Percentiles rank a stretch among this genome's conserved stretches.
Evolutionary conservation across 2,329 filamentous ascomycete species (phyloP).

Genomic region (Pyrenophora tritici-repentis): DNA sequence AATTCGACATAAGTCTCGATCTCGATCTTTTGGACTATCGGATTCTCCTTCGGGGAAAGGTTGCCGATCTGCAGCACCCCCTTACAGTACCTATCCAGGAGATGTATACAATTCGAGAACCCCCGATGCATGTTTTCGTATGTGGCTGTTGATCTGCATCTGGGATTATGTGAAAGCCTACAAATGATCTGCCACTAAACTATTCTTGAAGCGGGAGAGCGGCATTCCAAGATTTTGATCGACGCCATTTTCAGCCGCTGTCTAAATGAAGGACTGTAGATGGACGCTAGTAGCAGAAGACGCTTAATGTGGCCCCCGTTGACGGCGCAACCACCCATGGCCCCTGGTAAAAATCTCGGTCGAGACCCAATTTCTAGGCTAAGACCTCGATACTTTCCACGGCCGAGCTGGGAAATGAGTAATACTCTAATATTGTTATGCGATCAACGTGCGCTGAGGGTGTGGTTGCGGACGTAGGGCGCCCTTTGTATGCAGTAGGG

Average conservation of each 20-base stretch:
- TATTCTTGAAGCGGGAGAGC: slow-evolving; percentile 7
- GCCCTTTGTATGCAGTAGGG: too few species aligned
- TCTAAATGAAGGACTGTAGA: background rate
- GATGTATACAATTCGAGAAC: background rate
- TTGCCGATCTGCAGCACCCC: background rate
- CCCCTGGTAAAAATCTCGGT: background rate
- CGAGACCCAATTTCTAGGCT: too few species aligned
- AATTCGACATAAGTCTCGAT: background rate
- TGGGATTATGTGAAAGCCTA: background rate
- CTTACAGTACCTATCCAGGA: background rate
- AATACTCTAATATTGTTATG: too few species aligned
- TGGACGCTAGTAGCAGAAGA: background rate
- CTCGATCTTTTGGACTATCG: background rate
- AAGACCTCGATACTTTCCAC: too few species aligned
- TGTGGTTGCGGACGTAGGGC: too few species aligned
- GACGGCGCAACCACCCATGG: background rate
- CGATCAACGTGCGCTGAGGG: too few species aligned
- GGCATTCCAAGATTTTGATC: background rate
- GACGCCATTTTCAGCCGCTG: background rate
- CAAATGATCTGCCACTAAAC: slow-evolving; percentile 1
- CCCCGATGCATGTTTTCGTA: background rate
- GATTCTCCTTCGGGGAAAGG: background rate
- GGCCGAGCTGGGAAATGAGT: too few species aligned
- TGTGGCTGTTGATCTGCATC: background rate
- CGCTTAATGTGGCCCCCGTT: background rate